Evolutionary conservation across 768 basidiomycete genomes (phyloP).

Genomic region (Lentinula edodes): DNA sequence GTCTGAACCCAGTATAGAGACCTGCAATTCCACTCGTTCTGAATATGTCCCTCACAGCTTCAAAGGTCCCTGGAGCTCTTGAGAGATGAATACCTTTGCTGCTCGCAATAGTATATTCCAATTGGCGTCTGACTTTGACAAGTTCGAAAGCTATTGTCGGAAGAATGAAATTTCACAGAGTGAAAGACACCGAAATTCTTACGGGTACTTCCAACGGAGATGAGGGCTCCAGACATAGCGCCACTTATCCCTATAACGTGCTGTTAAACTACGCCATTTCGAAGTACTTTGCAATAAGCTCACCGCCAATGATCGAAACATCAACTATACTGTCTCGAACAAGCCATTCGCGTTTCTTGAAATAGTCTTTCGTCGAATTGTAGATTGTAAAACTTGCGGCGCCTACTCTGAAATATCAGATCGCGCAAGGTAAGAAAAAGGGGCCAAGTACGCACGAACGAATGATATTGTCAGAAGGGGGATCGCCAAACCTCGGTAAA

Average conservation of each 20-base stretch:
- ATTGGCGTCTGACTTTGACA: slow-evolving; percentile 89
- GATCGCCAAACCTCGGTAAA: slow-evolving; percentile 88
- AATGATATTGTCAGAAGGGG: slow-evolving; percentile 94
- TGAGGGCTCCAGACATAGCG: slow-evolving; percentile 82
- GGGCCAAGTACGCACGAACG: slow-evolving; percentile 66
- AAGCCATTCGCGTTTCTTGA: slow-evolving; percentile 54
- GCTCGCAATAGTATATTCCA: slow-evolving; percentile 88
- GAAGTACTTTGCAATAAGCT: background rate
- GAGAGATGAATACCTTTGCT: slow-evolving; percentile 64
- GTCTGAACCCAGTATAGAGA: slow-evolving; percentile 76
- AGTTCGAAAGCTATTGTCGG: slow-evolving; percentile 75
- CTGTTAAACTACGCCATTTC: background rate
- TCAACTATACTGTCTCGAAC: slow-evolving; percentile 56
- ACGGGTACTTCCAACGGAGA: slow-evolving; percentile 89
- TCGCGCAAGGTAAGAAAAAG: slow-evolving; percentile 7
- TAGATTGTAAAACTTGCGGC: slow-evolving; percentile 92
- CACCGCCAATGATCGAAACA: slow-evolving; percentile 60
- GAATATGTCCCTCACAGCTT: slow-evolving; percentile 79
- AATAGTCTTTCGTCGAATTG: slow-evolving; percentile 73
- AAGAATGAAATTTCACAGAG: background rate
- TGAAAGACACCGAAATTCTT: slow-evolving; percentile 28
- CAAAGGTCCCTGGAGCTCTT: slow-evolving; percentile 73
- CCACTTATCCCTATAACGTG: slow-evolving; percentile 57
- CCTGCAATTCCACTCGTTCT: slow-evolving; percentile 55
- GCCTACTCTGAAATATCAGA: slow-evolving; percentile 35